These are phyloP conservation scores for Centaurea solstitialis DNA, from an alignment of 129 eudicot genomes.

Conservation along the genomic window DNA sequence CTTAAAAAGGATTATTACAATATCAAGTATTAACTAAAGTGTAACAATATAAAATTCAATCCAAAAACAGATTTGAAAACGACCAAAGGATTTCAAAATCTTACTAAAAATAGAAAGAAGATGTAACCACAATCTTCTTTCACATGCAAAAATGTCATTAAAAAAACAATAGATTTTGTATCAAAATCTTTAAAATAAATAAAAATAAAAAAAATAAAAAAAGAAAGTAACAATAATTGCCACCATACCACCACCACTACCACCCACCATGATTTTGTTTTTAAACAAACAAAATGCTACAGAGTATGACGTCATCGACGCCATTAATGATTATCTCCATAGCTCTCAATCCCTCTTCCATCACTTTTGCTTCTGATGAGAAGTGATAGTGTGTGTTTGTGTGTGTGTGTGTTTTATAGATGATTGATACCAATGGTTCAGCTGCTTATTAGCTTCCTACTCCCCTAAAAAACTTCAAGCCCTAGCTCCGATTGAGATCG, in stretches of 20 bases:
- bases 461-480: slow-evolving; percentile 25
- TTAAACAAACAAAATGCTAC: slow-evolving; percentile 12
- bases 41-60: neutral
- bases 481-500: slow-evolving; percentile 27
- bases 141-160: neutral
- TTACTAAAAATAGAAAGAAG: neutral
- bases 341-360: slow-evolving; percentile 17
- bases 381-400: neutral
- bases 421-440: neutral
- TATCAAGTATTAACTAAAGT: too few relatives aligned
- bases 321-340: slow-evolving; percentile 22
- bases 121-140: neutral
- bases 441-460: slow-evolving; percentile 5
- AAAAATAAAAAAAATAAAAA: too few relatives aligned
- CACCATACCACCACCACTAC: slow-evolving; percentile 24
- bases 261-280: slow-evolving; percentile 32
- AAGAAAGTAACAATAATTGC: slow-evolving; percentile 2
- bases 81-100: neutral
- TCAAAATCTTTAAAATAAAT: neutral
- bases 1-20: too few relatives aligned
- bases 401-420: neutral
- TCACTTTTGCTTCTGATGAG: neutral
- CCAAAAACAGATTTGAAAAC: neutral
- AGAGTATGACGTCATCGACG: slow-evolving; percentile 13
- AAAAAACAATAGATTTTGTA: neutral